These are phyloP conservation scores for Ensete ventricosum DNA, from an alignment of 176 grass and related monocot genomes.

Conservation along the genomic window DNA sequence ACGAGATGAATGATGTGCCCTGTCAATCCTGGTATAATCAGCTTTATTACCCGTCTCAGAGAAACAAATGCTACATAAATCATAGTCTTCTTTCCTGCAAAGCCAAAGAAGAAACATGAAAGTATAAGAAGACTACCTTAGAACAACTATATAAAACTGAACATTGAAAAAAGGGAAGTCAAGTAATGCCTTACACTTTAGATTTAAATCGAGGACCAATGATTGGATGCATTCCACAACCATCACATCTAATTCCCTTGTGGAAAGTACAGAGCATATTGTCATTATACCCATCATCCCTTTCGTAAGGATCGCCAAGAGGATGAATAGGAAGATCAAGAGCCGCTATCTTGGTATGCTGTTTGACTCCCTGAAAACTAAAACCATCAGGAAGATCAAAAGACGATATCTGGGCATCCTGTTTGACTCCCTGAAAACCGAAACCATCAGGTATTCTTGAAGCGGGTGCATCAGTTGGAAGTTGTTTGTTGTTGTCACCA, in stretches of 20 bases:
- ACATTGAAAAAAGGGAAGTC: not conserved
- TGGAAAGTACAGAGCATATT: constrained; percentile 23
- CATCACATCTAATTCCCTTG: constrained; percentile 56
- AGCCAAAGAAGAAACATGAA: constrained; percentile 16
- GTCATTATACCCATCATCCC: constrained; percentile 24
- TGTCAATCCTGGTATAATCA: constrained; percentile 20
- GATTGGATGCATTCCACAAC: constrained; percentile 77
- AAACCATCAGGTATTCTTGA: not conserved
- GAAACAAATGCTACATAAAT: constrained; percentile 80
- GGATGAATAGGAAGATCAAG: constrained; percentile 24
- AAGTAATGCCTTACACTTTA: constrained; percentile 49
- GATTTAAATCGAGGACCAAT: constrained; percentile 76
- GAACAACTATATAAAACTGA: not conserved
- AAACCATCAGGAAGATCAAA: not conserved
- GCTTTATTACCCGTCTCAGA: constrained; percentile 37
- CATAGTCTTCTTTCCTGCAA: constrained; percentile 81
- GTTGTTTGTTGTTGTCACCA: not conserved
- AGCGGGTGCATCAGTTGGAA: not conserved
- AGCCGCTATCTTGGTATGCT: not conserved
- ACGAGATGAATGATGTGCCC: not conserved
- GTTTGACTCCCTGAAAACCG: not conserved
- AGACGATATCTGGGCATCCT: not conserved
- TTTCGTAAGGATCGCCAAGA: constrained; percentile 27
- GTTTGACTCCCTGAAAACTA: not conserved
- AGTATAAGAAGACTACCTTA: not conserved